A percentile compares a stretch with the other conserved stretches of the same genome.
Evolutionary conservation across 2,329 filamentous ascomycete genomes (phyloP).

Genomic region (Ophiostoma ulmi): DNA sequence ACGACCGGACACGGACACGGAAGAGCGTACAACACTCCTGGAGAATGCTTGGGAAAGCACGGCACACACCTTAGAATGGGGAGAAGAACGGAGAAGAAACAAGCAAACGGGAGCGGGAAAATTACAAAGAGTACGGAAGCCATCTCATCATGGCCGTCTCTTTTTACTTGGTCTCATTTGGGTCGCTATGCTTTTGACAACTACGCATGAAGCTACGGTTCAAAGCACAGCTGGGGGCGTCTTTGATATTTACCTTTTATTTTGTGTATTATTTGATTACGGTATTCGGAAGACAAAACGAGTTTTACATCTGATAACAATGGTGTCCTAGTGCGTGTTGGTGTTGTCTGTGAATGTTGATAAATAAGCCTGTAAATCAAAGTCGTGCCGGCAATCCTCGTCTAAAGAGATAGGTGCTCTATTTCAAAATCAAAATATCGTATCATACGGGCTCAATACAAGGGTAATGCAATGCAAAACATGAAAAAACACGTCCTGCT

Average conservation of each 20-base stretch:
- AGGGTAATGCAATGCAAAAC: background rate
- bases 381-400: too few relatives aligned
- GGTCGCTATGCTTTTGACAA: conserved; percentile 10
- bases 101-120: conserved; percentile 4
- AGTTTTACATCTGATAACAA: background rate
- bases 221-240: conserved; percentile 13
- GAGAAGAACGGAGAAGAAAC: background rate
- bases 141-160: conserved; percentile 9
- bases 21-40: background rate
- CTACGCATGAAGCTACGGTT: conserved; percentile 5
- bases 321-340: background rate
- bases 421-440: background rate
- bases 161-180: conserved; percentile 10
- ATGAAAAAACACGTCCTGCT: background rate
- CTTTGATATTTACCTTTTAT: conserved; percentile 1
- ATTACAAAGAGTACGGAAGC: background rate
- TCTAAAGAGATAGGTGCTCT: background rate
- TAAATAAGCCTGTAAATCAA: too few relatives aligned
- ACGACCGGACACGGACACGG: background rate
- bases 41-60: background rate
- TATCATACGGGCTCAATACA: background rate
- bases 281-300: conserved; percentile 1
- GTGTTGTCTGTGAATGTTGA: background rate
- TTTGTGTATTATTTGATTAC: conserved; percentile 12
- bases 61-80: background rate